Evolutionary conservation across 2,329 filamentous ascomycete genomes (phyloP), one percentile per base, ranked within the genome.

Genomic region (Tolypocladium album): DNA sequence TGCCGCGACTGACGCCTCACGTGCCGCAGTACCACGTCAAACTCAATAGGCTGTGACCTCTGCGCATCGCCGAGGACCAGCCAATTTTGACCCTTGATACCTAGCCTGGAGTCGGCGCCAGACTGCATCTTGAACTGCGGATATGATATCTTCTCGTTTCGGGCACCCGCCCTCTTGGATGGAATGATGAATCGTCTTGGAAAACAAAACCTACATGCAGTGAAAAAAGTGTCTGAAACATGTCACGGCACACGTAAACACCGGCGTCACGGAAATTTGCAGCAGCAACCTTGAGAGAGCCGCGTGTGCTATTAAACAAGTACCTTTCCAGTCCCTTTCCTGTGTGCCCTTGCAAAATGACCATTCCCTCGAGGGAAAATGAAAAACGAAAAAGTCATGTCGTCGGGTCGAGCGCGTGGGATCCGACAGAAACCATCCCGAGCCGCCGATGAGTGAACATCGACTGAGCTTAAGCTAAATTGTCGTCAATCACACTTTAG

Each of bases 1-100:
- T 15, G 13, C 15, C 15, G 27, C 31, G 17, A 20, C 50, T 53
- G 50, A 53, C 50, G n/a, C 50, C 50, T 34, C 50, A 36, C 31
- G 31, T 53, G 50, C 5, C 57, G 15, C 45, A 72, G 70, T 71
- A 69, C 53, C 70, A 72, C 57, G 68, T 70, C 34, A 62, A 59
- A 22, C 60, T 66, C 24, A 59, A 56, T 13, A 64, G 61, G 47
- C 57, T 62, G 2, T 63, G 56, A 59, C 15, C 17, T n/a, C 42
- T 13, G 9, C 11, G 6, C 7, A 15, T 6, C 50, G 20, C 27
- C 27, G 27, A 22, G 7, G 36, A 1, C 9, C 53, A 15, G 11
- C 53, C 1, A 24, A 39, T 55, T 12, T 24, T n/a, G 20, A 34
- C 11, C 27, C 1, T 12, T n/a, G 20, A 43, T n/a, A 36, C 50